phyloP scores from a whole-genome alignment of 2,329 filamentous ascomycete species.

The Fusarium sororula region DNA sequence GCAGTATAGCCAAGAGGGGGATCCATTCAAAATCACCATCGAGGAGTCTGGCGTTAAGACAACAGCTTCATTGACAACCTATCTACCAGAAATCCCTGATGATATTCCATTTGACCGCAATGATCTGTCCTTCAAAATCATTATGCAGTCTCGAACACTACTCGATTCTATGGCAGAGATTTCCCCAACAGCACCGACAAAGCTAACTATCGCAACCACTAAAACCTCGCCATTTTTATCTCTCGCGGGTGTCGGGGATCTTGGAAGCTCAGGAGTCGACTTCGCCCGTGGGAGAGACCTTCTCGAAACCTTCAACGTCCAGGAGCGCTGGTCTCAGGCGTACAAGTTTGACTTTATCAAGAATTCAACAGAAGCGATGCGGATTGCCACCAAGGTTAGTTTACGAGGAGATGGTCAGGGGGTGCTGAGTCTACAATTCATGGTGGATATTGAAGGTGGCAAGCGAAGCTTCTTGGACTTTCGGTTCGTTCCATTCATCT shows the following conservation, averaged over 20 bases:
- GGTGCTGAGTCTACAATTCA: slow-evolving; percentile 93
- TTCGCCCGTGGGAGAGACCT: slow-evolving; percentile 72
- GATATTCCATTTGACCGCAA: slow-evolving; percentile 90
- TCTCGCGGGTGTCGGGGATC: slow-evolving; percentile 68
- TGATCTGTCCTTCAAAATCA: slow-evolving; percentile 87
- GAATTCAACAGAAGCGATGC: slow-evolving; percentile 91
- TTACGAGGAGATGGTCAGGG: slow-evolving; percentile 88
- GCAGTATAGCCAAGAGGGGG: slow-evolving; percentile 77
- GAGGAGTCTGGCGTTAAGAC: slow-evolving; percentile 89
- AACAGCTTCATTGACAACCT: slow-evolving; percentile 89
- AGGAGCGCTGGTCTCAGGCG: slow-evolving; percentile 68
- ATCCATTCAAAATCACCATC: slow-evolving; percentile 83
- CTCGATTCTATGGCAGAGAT: slow-evolving; percentile 77
- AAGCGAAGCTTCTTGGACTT: slow-evolving; percentile 82
- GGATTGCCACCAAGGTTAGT: slow-evolving; percentile 89
- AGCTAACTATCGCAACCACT: slow-evolving; percentile 74
- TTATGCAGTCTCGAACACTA: slow-evolving; percentile 83
- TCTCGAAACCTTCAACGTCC: slow-evolving; percentile 78
- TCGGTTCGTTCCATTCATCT: slow-evolving; percentile 77
- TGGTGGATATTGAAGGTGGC: slow-evolving; percentile 84
- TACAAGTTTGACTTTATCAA: slow-evolving; percentile 91
- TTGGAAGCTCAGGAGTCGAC: slow-evolving; percentile 72
- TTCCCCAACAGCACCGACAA: slow-evolving; percentile 74
- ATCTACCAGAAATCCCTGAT: slow-evolving; percentile 76
- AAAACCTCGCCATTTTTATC: slow-evolving; percentile 76